A percentile compares a stretch with the other conserved stretches of the same genome.
These are phyloP conservation scores for Penicillium palitans DNA, from an alignment of 2,329 filamentous ascomycete species.

Conservation along the genomic window DNA sequence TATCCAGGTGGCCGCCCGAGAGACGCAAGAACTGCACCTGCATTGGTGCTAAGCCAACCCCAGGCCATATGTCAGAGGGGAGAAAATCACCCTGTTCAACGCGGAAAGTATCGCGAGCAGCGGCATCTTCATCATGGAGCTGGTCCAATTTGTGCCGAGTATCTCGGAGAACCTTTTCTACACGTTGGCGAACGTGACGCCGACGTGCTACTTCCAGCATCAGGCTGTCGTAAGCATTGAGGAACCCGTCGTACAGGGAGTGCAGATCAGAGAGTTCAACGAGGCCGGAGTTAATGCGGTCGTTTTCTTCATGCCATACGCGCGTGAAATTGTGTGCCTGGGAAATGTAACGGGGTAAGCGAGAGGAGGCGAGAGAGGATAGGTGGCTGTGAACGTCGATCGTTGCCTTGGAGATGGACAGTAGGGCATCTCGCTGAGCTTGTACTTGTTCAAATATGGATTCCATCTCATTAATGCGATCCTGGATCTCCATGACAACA, in stretches of 20 bases:
- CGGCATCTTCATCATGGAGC: constrained; percentile 70
- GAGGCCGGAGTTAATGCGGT: constrained; percentile 67
- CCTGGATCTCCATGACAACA: constrained; percentile 67
- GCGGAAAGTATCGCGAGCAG: constrained; percentile 74
- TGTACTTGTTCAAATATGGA: constrained; percentile 64
- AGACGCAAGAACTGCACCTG: constrained; percentile 44
- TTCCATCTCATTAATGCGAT: constrained; percentile 76
- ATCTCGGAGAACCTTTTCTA: constrained; percentile 72
- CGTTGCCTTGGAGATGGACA: constrained; percentile 58
- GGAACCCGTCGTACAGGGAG: constrained; percentile 84
- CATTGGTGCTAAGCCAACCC: constrained; percentile 61
- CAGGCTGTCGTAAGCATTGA: constrained; percentile 78
- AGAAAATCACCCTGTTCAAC: constrained; percentile 82
- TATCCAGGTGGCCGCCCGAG: constrained; percentile 37
- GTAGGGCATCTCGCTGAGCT: constrained; percentile 61
- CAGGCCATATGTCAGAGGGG: constrained; percentile 84
- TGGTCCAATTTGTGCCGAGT: constrained; percentile 74
- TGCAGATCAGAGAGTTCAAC: constrained; percentile 74
- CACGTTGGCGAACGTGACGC: constrained; percentile 69
- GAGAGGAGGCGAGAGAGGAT: constrained; percentile 62
- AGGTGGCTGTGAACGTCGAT: constrained; percentile 65
- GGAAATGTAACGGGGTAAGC: constrained; percentile 57
- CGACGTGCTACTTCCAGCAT: constrained; percentile 81
- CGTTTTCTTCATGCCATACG: constrained; percentile 73
- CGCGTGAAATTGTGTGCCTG: constrained; percentile 50